Percentiles rank a stretch among this genome's conserved stretches.
Conservation (phyloP, 2,329 filamentous ascomycete species). For the Talaromyces sp. region DNA sequence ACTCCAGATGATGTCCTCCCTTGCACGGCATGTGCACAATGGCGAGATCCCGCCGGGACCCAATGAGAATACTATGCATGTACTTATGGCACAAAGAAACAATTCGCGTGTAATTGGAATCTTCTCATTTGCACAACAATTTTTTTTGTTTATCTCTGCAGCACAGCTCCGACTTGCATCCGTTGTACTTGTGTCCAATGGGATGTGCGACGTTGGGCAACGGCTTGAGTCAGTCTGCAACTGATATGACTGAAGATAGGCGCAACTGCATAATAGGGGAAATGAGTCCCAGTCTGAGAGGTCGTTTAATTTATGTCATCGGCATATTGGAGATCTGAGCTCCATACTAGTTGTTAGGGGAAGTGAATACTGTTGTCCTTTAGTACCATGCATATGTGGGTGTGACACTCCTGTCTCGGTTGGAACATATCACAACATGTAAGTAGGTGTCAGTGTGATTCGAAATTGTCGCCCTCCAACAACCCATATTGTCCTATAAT, state of each 20-base stretch:
- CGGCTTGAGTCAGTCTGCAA: neutral
- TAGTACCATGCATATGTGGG: neutral
- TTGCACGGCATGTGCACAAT: neutral
- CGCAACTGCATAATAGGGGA: neutral
- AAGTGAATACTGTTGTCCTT: neutral
- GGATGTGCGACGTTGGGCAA: neutral
- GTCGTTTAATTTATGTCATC: neutral
- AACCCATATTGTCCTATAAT: neutral
- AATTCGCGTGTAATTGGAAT: neutral
- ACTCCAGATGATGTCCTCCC: neutral
- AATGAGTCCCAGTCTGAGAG: neutral
- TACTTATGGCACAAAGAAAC: neutral
- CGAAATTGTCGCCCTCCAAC: neutral
- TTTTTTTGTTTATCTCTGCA: neutral
- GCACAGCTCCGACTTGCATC: neutral
- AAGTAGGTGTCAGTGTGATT: neutral
- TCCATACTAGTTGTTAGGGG: neutral
- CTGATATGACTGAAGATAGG: neutral
- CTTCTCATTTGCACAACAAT: neutral
- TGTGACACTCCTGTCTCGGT: neutral
- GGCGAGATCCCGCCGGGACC: neutral
- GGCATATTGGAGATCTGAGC: neutral
- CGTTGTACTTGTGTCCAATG: neutral
- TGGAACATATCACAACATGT: neutral
- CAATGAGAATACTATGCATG: neutral